Conservation (phyloP, 2,329 filamentous ascomycete genomes). For the Colletotrichum echinochloae region DNA sequence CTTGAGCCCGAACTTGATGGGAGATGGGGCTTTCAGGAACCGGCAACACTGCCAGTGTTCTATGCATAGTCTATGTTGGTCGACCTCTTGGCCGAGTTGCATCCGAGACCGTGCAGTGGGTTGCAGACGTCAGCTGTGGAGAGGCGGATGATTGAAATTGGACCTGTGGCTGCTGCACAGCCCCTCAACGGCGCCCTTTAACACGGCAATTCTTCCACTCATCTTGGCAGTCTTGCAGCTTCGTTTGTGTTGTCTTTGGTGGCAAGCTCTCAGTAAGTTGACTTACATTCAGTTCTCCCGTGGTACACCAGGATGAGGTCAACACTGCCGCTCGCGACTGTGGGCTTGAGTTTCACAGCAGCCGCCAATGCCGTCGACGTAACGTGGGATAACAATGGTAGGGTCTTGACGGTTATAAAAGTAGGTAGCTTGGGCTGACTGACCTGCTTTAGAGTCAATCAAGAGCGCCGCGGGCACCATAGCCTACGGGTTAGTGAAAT, state of each 20-base stretch:
- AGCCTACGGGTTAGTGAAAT: conserved; percentile 53
- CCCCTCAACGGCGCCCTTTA: conserved; percentile 21
- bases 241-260: conserved; percentile 16
- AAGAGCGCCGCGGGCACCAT: conserved; percentile 53
- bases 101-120: conserved; percentile 16
- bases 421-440: neutral
- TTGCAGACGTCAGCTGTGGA: conserved; percentile 39
- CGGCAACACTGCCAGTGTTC: neutral
- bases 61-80: neutral
- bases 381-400: conserved; percentile 24
- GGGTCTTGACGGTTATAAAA: neutral
- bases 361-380: conserved; percentile 22
- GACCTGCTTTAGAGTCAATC: conserved; percentile 46
- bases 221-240: conserved; percentile 8
- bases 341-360: conserved; percentile 19
- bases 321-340: conserved; percentile 2
- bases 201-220: conserved; percentile 8
- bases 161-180: conserved; percentile 33
- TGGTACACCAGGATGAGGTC: conserved; percentile 17
- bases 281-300: neutral
- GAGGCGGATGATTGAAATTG: conserved; percentile 36
- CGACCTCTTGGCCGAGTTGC: neutral
- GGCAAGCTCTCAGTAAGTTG: conserved; percentile 20
- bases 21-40: neutral
- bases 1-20: neutral